These are phyloP conservation scores for Ceratocystis papillata DNA, from an alignment of 2,329 filamentous ascomycete genomes.

Conservation along the genomic window DNA sequence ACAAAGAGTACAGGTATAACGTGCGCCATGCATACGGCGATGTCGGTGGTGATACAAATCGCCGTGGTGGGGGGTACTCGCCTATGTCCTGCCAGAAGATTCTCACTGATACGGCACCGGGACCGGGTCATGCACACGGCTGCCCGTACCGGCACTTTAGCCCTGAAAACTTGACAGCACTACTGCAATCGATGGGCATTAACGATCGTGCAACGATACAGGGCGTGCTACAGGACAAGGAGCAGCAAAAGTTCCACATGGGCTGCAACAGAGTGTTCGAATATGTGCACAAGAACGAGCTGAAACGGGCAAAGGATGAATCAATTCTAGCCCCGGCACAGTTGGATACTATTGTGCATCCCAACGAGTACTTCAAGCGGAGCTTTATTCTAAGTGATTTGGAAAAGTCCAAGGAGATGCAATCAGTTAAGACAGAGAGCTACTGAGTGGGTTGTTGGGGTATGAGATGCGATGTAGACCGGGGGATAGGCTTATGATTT, in stretches of 20 bases:
- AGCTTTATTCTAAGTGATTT: conserved; percentile 82
- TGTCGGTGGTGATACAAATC: conserved; percentile 82
- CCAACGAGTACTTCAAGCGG: conserved; percentile 95
- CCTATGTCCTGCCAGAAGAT: conserved; percentile 95
- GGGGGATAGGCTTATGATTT: not conserved
- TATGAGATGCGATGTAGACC: not conserved
- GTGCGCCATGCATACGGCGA: conserved; percentile 91
- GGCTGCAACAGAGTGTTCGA: conserved; percentile 98
- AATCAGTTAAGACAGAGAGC: conserved; percentile 15
- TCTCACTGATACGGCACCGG: conserved; percentile 75
- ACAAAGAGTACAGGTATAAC: conserved; percentile 96
- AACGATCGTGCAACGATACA: conserved; percentile 65
- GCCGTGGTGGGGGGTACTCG: conserved; percentile 75
- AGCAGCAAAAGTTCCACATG: conserved; percentile 80
- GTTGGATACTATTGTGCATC: conserved; percentile 90
- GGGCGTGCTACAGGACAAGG: conserved; percentile 78
- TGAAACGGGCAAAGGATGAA: conserved; percentile 66
- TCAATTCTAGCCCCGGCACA: conserved; percentile 60
- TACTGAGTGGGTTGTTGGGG: not conserved
- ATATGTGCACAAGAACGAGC: conserved; percentile 65
- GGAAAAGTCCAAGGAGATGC: conserved; percentile 32
- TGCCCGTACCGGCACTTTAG: conserved; percentile 93
- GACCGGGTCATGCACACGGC: conserved; percentile 82
- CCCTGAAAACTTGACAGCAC: conserved; percentile 66
- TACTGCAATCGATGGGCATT: conserved; percentile 71